Percentiles rank a stretch among this genome's conserved stretches.
These are phyloP conservation scores for Xylariaceae sp. DNA, from an alignment of 2,329 filamentous ascomycete species.

Conservation along the genomic window DNA sequence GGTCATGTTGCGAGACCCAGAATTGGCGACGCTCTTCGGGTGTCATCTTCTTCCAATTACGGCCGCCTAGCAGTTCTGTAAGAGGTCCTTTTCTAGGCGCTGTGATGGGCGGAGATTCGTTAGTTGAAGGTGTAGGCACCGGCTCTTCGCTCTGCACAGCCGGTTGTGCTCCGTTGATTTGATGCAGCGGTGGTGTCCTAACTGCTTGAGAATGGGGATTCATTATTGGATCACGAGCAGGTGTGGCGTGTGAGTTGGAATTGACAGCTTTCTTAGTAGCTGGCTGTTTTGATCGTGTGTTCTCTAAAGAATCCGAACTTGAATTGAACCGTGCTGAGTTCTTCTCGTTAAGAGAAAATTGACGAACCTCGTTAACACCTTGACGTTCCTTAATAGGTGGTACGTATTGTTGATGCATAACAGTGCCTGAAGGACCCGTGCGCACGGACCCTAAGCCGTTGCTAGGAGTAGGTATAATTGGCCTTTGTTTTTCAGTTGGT, in stretches of 20 bases:
- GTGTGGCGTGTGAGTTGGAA: background rate
- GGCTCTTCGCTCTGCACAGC: background rate
- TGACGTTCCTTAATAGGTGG: background rate
- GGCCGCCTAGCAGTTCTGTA: slow-evolving; percentile 14
- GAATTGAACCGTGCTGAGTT: slow-evolving; percentile 1
- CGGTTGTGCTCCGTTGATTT: background rate
- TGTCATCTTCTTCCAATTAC: slow-evolving; percentile 25
- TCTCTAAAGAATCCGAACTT: background rate
- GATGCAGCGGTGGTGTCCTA: background rate
- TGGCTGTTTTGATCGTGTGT: background rate
- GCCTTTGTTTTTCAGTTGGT: slow-evolving; percentile 4
- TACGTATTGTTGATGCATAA: background rate
- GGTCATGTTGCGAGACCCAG: slow-evolving; percentile 35
- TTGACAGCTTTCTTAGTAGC: background rate
- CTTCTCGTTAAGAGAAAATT: background rate
- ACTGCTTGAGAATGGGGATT: background rate
- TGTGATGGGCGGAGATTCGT: background rate
- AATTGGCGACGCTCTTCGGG: slow-evolving; percentile 29
- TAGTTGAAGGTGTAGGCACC: background rate
- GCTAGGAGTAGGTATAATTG: background rate
- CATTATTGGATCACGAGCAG: background rate
- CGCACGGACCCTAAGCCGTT: slow-evolving; percentile 2
- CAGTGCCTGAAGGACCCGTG: background rate
- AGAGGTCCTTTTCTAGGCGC: slow-evolving; percentile 2
- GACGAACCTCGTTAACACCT: background rate